These are phyloP conservation scores for Trichoderma atroviride DNA, from an alignment of 2,329 filamentous ascomycete genomes.

Conservation along the genomic window DNA sequence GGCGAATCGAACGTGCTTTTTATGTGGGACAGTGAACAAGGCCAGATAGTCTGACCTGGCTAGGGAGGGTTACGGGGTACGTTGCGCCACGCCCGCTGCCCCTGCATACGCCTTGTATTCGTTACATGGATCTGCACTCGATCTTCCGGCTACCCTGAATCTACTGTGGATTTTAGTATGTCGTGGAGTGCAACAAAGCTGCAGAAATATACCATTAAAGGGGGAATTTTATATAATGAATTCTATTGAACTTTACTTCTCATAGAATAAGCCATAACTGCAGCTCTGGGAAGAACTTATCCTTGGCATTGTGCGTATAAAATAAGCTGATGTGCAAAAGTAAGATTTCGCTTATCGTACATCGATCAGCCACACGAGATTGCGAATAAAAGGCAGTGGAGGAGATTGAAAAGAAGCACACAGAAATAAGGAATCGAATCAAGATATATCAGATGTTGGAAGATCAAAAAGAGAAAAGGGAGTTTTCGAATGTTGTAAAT, in stretches of 20 bases:
- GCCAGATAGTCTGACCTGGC: constrained; percentile 2
- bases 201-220: neutral
- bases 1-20: constrained; percentile 18
- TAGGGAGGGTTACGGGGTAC: neutral
- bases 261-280: neutral
- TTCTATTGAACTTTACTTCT: neutral
- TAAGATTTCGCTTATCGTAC: neutral
- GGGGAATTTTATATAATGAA: neutral
- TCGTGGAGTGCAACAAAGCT: neutral
- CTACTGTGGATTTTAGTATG: neutral
- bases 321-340: neutral
- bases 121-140: neutral
- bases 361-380: neutral
- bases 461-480: neutral
- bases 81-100: neutral
- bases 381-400: neutral
- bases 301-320: neutral
- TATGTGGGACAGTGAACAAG: constrained; percentile 24
- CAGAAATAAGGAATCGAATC: neutral
- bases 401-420: neutral
- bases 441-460: neutral
- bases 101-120: neutral
- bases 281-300: neutral
- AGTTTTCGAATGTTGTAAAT: neutral
- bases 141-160: constrained; percentile 11